These are phyloP conservation scores for Passalora sequoiae DNA, from an alignment of 2,329 filamentous ascomycete species.

Conservation along the genomic window DNA sequence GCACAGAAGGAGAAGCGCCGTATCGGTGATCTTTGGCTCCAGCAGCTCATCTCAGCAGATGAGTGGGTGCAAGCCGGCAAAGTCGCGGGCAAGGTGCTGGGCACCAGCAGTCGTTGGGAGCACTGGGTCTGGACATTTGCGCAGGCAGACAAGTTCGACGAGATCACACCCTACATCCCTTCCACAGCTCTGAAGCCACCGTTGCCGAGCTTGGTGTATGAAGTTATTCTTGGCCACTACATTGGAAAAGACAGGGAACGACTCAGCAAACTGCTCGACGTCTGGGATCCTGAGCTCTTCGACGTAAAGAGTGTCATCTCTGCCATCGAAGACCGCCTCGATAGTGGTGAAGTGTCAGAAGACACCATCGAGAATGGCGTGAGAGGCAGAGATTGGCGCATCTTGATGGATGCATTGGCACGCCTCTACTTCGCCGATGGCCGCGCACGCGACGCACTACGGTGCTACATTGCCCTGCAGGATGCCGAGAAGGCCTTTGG, in stretches of 20 bases:
- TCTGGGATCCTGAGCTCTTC: slow-evolving; percentile 81
- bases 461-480: slow-evolving; percentile 83
- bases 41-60: slow-evolving; percentile 68
- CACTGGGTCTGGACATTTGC: slow-evolving; percentile 94
- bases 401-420: slow-evolving; percentile 80
- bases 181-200: slow-evolving; percentile 70
- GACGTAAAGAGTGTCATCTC: slow-evolving; percentile 70
- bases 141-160: slow-evolving; percentile 77
- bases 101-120: slow-evolving; percentile 78
- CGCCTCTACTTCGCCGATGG: slow-evolving; percentile 78
- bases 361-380: slow-evolving; percentile 70
- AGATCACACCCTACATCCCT: slow-evolving; percentile 81
- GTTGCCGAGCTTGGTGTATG: slow-evolving; percentile 76
- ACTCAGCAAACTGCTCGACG: slow-evolving; percentile 72
- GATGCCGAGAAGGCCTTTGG: slow-evolving; percentile 85
- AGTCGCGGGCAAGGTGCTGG: slow-evolving; percentile 76
- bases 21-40: slow-evolving; percentile 89
- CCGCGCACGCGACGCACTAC: slow-evolving; percentile 75
- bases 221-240: slow-evolving; percentile 84
- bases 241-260: slow-evolving; percentile 69
- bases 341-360: slow-evolving; percentile 66
- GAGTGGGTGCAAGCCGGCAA: slow-evolving; percentile 75
- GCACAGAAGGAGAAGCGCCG: slow-evolving; percentile 82
- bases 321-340: slow-evolving; percentile 73
- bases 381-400: slow-evolving; percentile 71